Evolutionary conservation across 2,329 filamentous ascomycete species (phyloP), one percentile per base, ranked within the genome.

Genomic region (Thielaviopsis populi): DNA sequence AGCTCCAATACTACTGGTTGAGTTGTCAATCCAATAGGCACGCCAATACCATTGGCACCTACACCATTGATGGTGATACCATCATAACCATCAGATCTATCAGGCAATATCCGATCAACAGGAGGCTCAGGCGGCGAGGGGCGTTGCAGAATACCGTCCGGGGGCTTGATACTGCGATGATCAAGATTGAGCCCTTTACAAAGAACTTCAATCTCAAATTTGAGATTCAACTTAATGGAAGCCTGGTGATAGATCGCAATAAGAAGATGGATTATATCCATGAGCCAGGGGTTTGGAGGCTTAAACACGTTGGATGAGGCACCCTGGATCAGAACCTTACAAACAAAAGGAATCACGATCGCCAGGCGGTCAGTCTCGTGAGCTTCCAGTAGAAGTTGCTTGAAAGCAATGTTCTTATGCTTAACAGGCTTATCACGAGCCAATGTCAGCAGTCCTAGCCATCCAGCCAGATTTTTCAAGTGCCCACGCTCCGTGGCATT

Each of bases 131-230:
- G 41, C 15, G 50, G 50, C 11, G 42, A 41, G 11, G 82, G 81
- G 48, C 91, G 83, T 68, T 91, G 89, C 67, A 91, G 82, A 64
- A 99, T 94, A 71, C 91, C 86, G 24, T 87, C 85, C 0, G 91
- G 89, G 0, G 92, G 89, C 69, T 95, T 88, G 67, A 97, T 91
- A 66, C 83, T 86, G 75, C 95, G 96, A 74, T 96, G 88, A 67
- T 97, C 91, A n/a, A 97, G 79, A 63, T 86, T 87, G 17, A 99
- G 78, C 13, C 91, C 91, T 72, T 95, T 95, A 78, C 91, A 99
- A 27, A 99, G 80, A 30, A 99, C 91, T 74, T 99, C 94, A 65
- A 99, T 97, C 74, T 99, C 94, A 69, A 99, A 99, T 70, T 97
- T 99, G 61, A 96, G 85, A 69, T 97, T 97, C 43, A 99, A 82